Evolutionary conservation across 768 basidiomycete species (phyloP).

Genomic region (Leccinum uliginosum): DNA sequence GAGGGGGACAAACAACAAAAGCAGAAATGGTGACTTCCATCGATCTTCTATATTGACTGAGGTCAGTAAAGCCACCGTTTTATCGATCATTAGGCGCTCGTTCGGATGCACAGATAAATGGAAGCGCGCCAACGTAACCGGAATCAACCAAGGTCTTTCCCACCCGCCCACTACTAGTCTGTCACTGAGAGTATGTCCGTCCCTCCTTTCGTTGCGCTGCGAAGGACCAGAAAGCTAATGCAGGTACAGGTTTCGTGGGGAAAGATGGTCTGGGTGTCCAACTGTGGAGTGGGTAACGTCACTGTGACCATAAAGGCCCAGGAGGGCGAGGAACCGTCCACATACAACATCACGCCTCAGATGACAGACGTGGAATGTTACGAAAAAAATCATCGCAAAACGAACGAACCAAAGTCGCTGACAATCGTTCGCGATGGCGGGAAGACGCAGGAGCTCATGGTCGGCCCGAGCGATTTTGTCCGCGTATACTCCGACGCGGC

Average conservation of each 20-base stretch:
- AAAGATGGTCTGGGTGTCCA: conserved; percentile 19
- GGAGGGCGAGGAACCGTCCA: background rate
- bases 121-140: background rate
- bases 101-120: background rate
- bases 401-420: conserved; percentile 8
- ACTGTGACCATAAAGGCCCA: conserved; percentile 5
- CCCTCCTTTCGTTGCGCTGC: background rate
- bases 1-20: background rate
- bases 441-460: conserved; percentile 7
- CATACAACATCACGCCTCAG: background rate
- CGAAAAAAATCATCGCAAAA: conserved; percentile 8
- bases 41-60: background rate
- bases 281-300: background rate
- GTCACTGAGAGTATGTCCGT: background rate
- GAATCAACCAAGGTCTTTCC: background rate
- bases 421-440: conserved; percentile 3
- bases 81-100: background rate
- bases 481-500: conserved; percentile 10
- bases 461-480: conserved; percentile 14
- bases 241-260: background rate
- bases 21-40: background rate
- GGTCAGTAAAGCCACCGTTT: background rate
- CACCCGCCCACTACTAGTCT: background rate
- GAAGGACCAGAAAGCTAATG: background rate
- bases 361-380: background rate